Base-by-base conservation (phyloP, 192 early-diverging fungal species). In the Coemansia sp. region DNA sequence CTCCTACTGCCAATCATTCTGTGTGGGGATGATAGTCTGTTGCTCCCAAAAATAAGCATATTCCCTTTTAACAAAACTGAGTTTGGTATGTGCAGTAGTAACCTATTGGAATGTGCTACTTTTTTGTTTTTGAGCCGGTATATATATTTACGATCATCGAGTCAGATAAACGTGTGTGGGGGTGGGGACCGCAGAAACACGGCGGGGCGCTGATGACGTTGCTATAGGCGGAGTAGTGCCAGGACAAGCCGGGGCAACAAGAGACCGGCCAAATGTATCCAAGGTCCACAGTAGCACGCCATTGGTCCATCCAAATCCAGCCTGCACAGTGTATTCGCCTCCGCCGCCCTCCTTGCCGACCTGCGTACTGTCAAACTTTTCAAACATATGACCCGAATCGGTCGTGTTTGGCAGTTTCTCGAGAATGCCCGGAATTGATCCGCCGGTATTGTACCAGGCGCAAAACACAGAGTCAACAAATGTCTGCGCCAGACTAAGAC, bases 221-320 rank as follows among this genome's bases (percentile, higher is more conserved):
- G n/a, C n/a, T 35, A 35, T 35, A 39, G 65, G 24, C 20, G 35
- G 22, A 6, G 56, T 58, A n/a, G n/a, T n/a, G 6, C 65, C 67
- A 11, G 76, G 67, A 12, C 75, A 77, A 4, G 45, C 31, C 3
- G 81, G 84, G 6, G 65, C 41, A 0, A 17, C 19, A 2, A 86
- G 63, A 17, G 19, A 32, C 3, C 59, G 42, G 10, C 83, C 83
- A 75, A 79, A 89, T 1, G 39, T 64, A 15, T 86, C 73, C 56
- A 90, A 67, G 1, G 83, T 66, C 89, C 88, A 91, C 54, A 92
- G 73, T 15, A 86, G 67, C 42, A 92, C 85, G 12, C 89, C 90
- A 61, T 92, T 92, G 12, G 91, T 90, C 91, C 91, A 92, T 0
- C 91, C 91, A 76, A 92, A 92, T 6, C 91, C 91, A 24, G 73